Evolutionary conservation across 1,139 yeast genomes (phyloP).

Genomic region (Debaryomyces udenii): DNA sequence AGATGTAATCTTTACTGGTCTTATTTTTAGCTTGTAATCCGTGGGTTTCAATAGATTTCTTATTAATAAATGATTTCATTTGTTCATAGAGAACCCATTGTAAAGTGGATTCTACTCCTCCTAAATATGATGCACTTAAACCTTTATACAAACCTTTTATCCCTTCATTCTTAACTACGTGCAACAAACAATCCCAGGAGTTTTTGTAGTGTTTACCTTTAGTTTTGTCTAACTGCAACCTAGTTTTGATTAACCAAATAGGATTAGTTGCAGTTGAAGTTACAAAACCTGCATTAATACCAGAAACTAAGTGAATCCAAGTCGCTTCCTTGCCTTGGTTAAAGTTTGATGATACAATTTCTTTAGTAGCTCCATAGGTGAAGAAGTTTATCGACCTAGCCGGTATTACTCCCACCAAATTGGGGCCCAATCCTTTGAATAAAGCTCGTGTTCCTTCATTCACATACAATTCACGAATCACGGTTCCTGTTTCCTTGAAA

Average conservation of each 20-base stretch:
- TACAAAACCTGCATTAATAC: conserved; percentile 91
- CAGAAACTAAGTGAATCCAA: conserved; percentile 83
- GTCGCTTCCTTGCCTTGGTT: conserved; percentile 79
- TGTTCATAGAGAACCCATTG: conserved; percentile 98
- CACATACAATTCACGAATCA: conserved; percentile 66
- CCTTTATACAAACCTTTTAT: conserved; percentile 81
- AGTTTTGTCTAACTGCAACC: conserved; percentile 84
- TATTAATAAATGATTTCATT: conserved; percentile 74
- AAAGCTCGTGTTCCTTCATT: conserved; percentile 84
- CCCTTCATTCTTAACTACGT: conserved; percentile 79
- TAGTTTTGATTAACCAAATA: conserved; percentile 96
- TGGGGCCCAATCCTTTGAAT: conserved; percentile 95
- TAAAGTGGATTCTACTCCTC: conserved; percentile 88
- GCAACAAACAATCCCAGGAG: conserved; percentile 80
- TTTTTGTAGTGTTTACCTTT: conserved; percentile 70
- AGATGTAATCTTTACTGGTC: conserved; percentile 64
- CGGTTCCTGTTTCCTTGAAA: conserved; percentile 79
- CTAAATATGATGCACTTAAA: conserved; percentile 89
- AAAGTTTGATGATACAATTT: conserved; percentile 62
- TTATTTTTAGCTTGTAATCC: conserved; percentile 40
- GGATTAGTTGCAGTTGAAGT: conserved; percentile 99
- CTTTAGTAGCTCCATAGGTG: conserved; percentile 92
- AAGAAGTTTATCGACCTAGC: conserved; percentile 96
- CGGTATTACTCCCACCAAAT: conserved; percentile 97
- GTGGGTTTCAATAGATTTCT: conserved; percentile 54